Evolutionary conservation across 2,329 filamentous ascomycete genomes (phyloP).

Genomic region (Fusarium sp.): DNA sequence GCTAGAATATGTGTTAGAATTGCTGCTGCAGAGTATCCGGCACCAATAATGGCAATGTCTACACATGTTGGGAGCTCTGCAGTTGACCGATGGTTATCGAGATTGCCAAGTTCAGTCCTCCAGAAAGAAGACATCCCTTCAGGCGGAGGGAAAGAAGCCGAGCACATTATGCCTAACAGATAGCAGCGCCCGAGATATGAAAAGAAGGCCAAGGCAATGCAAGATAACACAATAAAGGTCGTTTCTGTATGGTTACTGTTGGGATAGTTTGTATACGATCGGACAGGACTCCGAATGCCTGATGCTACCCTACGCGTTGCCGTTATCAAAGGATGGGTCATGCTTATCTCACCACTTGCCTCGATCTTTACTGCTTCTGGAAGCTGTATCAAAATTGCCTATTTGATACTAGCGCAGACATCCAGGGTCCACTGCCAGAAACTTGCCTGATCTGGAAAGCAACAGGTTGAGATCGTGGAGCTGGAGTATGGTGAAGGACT

Average conservation of each 20-base stretch:
- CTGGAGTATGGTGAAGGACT: not conserved
- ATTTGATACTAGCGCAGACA: not conserved
- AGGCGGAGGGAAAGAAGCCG: accelerated
- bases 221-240: not conserved
- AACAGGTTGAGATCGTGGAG: not conserved
- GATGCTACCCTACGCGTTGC: not conserved
- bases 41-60: accelerated
- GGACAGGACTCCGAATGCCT: accelerated
- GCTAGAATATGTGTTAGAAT: not conserved
- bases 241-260: accelerated
- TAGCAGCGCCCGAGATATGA: accelerated
- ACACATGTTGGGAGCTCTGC: accelerated
- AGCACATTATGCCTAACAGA: accelerated
- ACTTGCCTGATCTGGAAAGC: not conserved
- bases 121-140: not conserved
- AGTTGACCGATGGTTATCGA: not conserved
- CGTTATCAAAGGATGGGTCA: not conserved
- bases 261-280: not conserved
- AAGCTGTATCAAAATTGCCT: not conserved
- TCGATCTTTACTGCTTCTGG: not conserved
- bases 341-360: accelerated
- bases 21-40: not conserved
- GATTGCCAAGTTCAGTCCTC: not conserved
- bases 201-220: accelerated
- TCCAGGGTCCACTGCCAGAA: not conserved